These are phyloP conservation scores for Nothophytophthora sp. DNA, from an alignment of 352 stramenopile genomes.

Conservation along the genomic window DNA sequence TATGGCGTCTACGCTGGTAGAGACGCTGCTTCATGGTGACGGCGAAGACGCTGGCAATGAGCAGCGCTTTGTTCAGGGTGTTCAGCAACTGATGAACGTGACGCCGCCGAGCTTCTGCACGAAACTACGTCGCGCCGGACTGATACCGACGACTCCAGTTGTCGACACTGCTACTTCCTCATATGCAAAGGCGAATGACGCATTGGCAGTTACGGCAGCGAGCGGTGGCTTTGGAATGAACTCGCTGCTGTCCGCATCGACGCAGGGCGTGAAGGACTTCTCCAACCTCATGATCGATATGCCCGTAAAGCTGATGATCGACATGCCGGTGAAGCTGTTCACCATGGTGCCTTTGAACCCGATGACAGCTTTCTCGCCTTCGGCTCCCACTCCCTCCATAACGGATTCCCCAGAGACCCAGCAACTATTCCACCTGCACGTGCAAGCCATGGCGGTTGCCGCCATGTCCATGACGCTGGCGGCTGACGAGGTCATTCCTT, in stretches of 20 bases:
- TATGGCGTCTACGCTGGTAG: constrained; percentile 59
- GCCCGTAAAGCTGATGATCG: constrained; percentile 62
- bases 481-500: constrained; percentile 60
- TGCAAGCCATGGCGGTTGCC: constrained; percentile 46
- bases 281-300: constrained; percentile 74
- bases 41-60: constrained; percentile 17
- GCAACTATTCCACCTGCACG: constrained; percentile 62
- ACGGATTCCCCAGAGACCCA: constrained; percentile 31
- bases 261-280: constrained; percentile 63
- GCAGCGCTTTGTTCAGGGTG: constrained; percentile 32
- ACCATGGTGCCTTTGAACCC: constrained; percentile 28
- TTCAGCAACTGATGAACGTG: constrained; percentile 57
- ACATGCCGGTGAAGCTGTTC: constrained; percentile 34
- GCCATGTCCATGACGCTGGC: constrained; percentile 63
- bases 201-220: neutral
- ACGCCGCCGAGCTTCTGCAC: constrained; percentile 61
- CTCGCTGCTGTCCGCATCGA: constrained; percentile 63
- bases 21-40: constrained; percentile 31
- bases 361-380: constrained; percentile 31
- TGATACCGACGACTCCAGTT: constrained; percentile 5
- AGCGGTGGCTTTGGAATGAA: constrained; percentile 36
- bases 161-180: constrained; percentile 1
- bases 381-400: constrained; percentile 15
- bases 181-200: neutral
- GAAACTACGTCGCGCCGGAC: constrained; percentile 53